Percentiles rank a stretch among this genome's conserved stretches.
phyloP scores from a whole-genome alignment of 176 grass and related monocot species.

The barley (Hordeum vulgare) region MorexV3_pseudomolecules_assembly NC_058521.1:564497280-564497779 shows the following conservation, averaged over 20 bases:
- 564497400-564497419: not conserved
- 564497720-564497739: slow-evolving; percentile 1
- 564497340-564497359: not conserved
- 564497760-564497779: slow-evolving; percentile 95
- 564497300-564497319: not conserved
- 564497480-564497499: not conserved
- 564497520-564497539: not conserved
- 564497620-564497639: slow-evolving; percentile 11
- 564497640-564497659: not conserved
- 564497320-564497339: not conserved
- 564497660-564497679: slow-evolving; percentile 24
- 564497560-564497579: slow-evolving; percentile 9
- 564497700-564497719: slow-evolving; percentile 27
- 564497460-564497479: not conserved
- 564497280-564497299: not conserved
- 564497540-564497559: not conserved
- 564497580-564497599: not conserved
- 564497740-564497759: slow-evolving; percentile 41
- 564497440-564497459: not conserved
- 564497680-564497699: slow-evolving; percentile 23
- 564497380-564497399: not conserved
- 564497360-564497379: not conserved
- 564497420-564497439: not conserved
- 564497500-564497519: no score
- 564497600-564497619: slow-evolving; percentile 10